Percentiles rank a stretch among this genome's conserved stretches.
phyloP scores from a whole-genome alignment of 164 flowering plant genomes.

The Hamamelis virginiana region DNA sequence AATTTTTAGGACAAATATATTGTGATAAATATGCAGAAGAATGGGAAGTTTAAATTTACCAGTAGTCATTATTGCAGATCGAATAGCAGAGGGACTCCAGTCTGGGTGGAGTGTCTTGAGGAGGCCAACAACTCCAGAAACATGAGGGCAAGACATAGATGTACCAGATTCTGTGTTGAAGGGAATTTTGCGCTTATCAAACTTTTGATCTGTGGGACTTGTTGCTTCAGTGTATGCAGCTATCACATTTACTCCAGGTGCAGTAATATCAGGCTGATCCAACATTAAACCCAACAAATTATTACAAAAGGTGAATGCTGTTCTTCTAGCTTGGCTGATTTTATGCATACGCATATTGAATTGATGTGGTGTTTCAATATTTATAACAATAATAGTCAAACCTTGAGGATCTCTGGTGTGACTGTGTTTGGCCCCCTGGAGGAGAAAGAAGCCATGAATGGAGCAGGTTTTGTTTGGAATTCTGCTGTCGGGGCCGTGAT shows the following conservation, averaged over 20 bases:
- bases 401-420: constrained; percentile 49
- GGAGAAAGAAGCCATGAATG: constrained; percentile 51
- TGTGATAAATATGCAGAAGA: not conserved
- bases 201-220: constrained; percentile 16
- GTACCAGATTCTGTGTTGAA: constrained; percentile 37
- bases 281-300: too few species aligned
- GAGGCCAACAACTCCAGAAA: constrained; percentile 48
- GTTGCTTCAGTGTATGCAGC: constrained; percentile 33
- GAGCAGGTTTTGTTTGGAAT: constrained; percentile 34
- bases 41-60: constrained; percentile 12
- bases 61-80: constrained; percentile 49
- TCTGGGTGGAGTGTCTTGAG: constrained; percentile 37
- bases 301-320: too few species aligned
- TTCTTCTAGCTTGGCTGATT: too few species aligned
- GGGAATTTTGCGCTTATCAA: constrained; percentile 25
- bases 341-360: too few species aligned
- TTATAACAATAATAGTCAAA: too few species aligned
- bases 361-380: too few species aligned
- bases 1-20: too few species aligned
- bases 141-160: constrained; percentile 58
- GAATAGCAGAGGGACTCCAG: constrained; percentile 46
- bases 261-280: constrained; percentile 48
- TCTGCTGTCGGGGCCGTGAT: constrained; percentile 17
- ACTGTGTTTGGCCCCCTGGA: constrained; percentile 46
- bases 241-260: constrained; percentile 39